Base-by-base conservation (phyloP, 2,329 filamentous ascomycete genomes). In the Didymellaceae sp. region DNA sequence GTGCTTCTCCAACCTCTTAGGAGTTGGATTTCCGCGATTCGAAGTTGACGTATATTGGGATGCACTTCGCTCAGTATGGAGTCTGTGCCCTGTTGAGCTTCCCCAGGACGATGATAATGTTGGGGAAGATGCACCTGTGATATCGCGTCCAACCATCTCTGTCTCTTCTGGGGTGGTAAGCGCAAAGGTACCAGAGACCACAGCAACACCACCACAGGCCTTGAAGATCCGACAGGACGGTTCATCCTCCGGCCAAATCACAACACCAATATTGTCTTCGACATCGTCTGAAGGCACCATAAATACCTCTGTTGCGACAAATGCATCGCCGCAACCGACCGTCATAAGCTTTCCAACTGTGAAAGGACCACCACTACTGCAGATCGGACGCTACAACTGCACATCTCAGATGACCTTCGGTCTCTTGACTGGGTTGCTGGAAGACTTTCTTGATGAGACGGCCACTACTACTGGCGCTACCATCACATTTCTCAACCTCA, bases 21-120 rank as follows among this genome's bases (percentile, higher is more conserved):
- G 80, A 0, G 71, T 80, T n/a, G 83, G 83, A 5, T 86, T 84
- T 59, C 77, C 79, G 30, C 77, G 81, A 34, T 76, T 87, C 35
- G 71, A 81, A 33, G 69, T 86, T 21, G 86, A 88, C 65, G 59
- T 86, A 10, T 88, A 85, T 62, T 88, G 86, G 86, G 85, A 87
- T 56, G 62, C 77, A 18, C 75, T 71, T 22, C 76, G 78, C 21
- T 70, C 70, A 24, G 64, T 75, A 31, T 88, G 85, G 83, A 82
- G 76, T 40, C 76, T 88, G 14, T 88, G 86, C 64, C 86, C 86
- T 0, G 82, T 82, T 2, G 68, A 79, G 35, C 74, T 85, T 43
- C 78, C 80, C 26, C 55, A 61, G 21, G 56, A 59, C 8, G 42
- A 46, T 16, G 33, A 25, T 4, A 37, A 45, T 9, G 42, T 38